A percentile compares a stretch with the other conserved stretches of the same genome.
These are phyloP conservation scores for Pseudogymnoascus sp. DNA, from an alignment of 2,329 filamentous ascomycete genomes.

Conservation along the genomic window DNA sequence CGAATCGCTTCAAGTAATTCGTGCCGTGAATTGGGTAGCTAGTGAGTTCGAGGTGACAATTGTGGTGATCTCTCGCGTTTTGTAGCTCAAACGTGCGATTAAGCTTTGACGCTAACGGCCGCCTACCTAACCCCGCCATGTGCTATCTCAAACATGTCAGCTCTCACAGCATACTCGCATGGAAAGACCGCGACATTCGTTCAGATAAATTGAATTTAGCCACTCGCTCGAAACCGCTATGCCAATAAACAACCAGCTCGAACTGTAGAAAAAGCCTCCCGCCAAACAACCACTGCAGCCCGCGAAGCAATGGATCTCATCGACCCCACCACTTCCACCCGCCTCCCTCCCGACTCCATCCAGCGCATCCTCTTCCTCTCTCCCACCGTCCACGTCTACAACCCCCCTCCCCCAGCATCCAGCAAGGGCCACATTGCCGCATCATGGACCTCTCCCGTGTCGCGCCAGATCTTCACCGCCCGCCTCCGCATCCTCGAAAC, in stretches of 20 bases:
- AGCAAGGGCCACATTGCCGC: conserved; percentile 74
- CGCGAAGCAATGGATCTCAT: conserved; percentile 28
- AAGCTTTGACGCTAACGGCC: conserved; percentile 3
- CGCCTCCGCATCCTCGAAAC: conserved; percentile 75
- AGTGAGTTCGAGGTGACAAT: not conserved
- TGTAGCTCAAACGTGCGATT: not conserved
- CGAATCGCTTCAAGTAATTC: not conserved
- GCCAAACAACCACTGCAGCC: not conserved
- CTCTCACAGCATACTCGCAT: not conserved
- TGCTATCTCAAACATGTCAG: not conserved
- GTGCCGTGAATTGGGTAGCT: not conserved
- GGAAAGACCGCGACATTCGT: not conserved
- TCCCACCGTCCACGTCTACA: conserved; percentile 73
- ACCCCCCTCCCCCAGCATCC: conserved; percentile 72
- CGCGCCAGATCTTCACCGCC: conserved; percentile 77
- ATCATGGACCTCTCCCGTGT: conserved; percentile 66
- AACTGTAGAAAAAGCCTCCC: not conserved
- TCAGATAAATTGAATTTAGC: not conserved
- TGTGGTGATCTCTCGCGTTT: not conserved
- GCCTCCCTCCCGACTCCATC: conserved; percentile 69
- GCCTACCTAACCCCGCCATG: conserved; percentile 5
- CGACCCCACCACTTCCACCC: conserved; percentile 64
- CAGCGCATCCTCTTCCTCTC: conserved; percentile 78
- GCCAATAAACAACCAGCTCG: not conserved
- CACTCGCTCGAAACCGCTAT: not conserved